Conservation (phyloP, 2,329 filamentous ascomycete species). For the Cladosporium phlei region DNA sequence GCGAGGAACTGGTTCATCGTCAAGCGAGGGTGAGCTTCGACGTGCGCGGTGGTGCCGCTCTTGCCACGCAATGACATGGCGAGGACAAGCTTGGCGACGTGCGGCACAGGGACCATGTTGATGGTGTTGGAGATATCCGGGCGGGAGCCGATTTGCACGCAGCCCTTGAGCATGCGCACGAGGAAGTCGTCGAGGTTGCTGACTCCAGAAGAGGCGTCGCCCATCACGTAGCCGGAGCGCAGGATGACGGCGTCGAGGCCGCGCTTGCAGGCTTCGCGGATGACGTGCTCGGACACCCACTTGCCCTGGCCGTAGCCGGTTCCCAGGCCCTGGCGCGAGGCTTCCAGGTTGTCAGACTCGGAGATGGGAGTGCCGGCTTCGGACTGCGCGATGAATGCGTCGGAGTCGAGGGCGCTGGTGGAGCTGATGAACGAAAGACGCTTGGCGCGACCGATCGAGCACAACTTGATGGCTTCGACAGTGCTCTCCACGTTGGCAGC, state of each 20-base stretch:
- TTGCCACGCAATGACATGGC: slow-evolving; percentile 61
- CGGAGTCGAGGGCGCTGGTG: slow-evolving; percentile 74
- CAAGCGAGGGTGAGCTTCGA: slow-evolving; percentile 74
- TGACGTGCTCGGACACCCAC: slow-evolving; percentile 71
- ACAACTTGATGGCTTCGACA: slow-evolving; percentile 69
- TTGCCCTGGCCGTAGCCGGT: slow-evolving; percentile 92
- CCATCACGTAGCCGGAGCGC: slow-evolving; percentile 79
- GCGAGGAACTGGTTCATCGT: slow-evolving; percentile 74
- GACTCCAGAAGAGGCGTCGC: slow-evolving; percentile 64
- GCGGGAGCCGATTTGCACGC: slow-evolving; percentile 68
- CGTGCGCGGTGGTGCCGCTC: slow-evolving; percentile 58
- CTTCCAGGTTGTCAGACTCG: slow-evolving; percentile 73
- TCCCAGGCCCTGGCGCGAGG: slow-evolving; percentile 69
- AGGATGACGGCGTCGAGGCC: slow-evolving; percentile 73
- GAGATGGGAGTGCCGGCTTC: slow-evolving; percentile 62
- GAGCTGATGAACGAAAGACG: slow-evolving; percentile 76
- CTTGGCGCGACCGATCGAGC: slow-evolving; percentile 73
- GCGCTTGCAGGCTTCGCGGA: slow-evolving; percentile 70
- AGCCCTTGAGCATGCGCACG: slow-evolving; percentile 80
- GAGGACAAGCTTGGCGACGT: slow-evolving; percentile 75
- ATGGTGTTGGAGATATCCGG: slow-evolving; percentile 81
- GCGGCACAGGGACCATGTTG: slow-evolving; percentile 82
- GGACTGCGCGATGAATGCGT: slow-evolving; percentile 73
- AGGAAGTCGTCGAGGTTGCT: slow-evolving; percentile 87
- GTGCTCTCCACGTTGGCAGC: slow-evolving; percentile 76